Evolutionary conservation across 2,329 filamentous ascomycete species (phyloP), one percentile per base, ranked within the genome.

Genomic region (Epichloe coenophiala): DNA sequence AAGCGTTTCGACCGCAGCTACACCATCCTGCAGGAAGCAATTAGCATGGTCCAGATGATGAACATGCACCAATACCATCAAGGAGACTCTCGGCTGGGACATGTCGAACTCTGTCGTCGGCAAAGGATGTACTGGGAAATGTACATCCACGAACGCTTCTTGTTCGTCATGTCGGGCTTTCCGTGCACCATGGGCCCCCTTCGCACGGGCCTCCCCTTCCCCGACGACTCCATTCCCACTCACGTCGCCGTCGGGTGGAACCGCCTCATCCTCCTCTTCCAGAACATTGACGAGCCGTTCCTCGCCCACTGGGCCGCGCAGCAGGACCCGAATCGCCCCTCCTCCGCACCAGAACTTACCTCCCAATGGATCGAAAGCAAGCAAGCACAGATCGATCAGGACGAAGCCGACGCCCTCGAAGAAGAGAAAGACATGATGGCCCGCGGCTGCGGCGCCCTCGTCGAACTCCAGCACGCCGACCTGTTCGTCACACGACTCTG

Each of bases 101-200:
- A 50, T 8, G 40, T 46, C 19, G 57, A 59, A 12, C 38, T 58
- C 11, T 48, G 56, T 11, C 55, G 56, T 37, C 55, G 51, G 11
- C 58, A 59, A 33, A 47, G 57, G 17, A 55, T 59, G 47, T 59
- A 59, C 50, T 59, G 57, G 57, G 55, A 59, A 38, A 55, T 56
- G 21, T 59, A 58, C 35, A 57, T 59, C 23, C 57, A 58, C 49
- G 57, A 59, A 57, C 70, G 77, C 15, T 79, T 78, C 57, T 57
- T 75, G n/a, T 71, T 72, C 36, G 71, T 78, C 27, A 63, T 73
- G 4, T 70, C 75, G 39, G 74, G 74, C 42, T 70, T 70, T 4
- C 65, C 68, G 2, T 64, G 64, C 31, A 59, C 63, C 15, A 57
- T 70, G 53, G 56, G 57, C 8, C 63, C 63, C 1, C 61, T 70